A percentile compares a stretch with the other conserved stretches of the same genome.
phyloP scores from a whole-genome alignment of 305 asterid species.

The Ruellia speciosa region DNA sequence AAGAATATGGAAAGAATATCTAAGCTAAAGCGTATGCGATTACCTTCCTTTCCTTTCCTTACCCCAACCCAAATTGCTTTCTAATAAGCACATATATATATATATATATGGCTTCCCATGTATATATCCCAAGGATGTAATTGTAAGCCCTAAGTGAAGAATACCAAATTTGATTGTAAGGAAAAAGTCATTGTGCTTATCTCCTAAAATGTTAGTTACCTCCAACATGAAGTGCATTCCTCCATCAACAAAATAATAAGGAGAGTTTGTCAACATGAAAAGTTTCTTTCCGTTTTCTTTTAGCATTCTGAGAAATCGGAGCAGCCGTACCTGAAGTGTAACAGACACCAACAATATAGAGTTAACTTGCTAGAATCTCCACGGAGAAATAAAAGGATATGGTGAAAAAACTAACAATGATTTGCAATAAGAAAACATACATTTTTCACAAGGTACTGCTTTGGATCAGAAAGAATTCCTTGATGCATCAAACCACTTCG shows the following conservation, averaged over 20 bases:
- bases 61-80: background rate
- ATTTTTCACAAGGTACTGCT: constrained; percentile 75
- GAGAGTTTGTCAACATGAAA: constrained; percentile 88
- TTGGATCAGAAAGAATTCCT: constrained; percentile 78
- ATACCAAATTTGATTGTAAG: constrained; percentile 10
- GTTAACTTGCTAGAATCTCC: constrained; percentile 11
- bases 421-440: constrained; percentile 35
- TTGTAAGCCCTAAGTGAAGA: background rate
- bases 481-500: constrained; percentile 77
- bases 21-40: background rate
- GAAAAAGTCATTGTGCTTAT: constrained; percentile 9
- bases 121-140: background rate
- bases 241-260: constrained; percentile 92
- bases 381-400: constrained; percentile 4
- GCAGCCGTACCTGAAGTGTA: constrained; percentile 57
- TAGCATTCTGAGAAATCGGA: constrained; percentile 65
- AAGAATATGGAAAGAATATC: background rate
- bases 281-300: constrained; percentile 88
- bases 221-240: constrained; percentile 88
- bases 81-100: too few relatives aligned
- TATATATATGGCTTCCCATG: background rate
- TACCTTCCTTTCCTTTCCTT: constrained; percentile 2
- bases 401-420: too few relatives aligned
- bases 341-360: constrained; percentile 20
- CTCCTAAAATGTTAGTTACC: constrained; percentile 35